phyloP scores from a whole-genome alignment of 805 yeast species.

The Saccharomycopsis sp. region DNA sequence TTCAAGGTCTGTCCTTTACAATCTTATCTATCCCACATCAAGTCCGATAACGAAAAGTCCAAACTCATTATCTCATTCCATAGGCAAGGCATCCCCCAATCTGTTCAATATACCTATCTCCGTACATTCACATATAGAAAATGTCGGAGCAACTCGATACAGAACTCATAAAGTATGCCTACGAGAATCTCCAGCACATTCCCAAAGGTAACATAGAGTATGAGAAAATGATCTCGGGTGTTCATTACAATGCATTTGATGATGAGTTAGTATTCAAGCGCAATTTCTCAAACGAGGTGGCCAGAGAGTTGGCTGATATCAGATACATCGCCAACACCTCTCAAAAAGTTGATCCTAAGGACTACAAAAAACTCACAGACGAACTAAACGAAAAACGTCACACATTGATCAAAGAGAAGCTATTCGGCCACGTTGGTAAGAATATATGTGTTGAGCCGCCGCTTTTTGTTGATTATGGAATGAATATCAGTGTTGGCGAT shows the following conservation, averaged over 20 bases:
- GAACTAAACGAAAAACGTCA: background rate
- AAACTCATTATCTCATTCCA: too few species aligned
- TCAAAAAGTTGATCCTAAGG: conserved; percentile 24
- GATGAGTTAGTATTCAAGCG: conserved; percentile 27
- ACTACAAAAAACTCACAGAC: background rate
- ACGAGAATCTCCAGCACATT: conserved; percentile 29
- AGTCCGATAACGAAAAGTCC: too few species aligned
- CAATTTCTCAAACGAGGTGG: conserved; percentile 25
- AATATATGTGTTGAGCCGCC: conserved; percentile 49
- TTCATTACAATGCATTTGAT: conserved; percentile 35
- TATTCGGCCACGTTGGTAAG: conserved; percentile 45
- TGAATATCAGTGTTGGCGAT: conserved; percentile 51
- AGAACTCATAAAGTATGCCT: conserved; percentile 32
- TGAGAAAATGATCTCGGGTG: conserved; percentile 49
- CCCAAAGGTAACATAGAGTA: conserved; percentile 36
- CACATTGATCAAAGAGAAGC: conserved; percentile 24
- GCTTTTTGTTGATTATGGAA: conserved; percentile 59
- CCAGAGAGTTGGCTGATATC: conserved; percentile 27
- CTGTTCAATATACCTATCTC: background rate
- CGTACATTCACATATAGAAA: background rate
- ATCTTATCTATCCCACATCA: too few species aligned
- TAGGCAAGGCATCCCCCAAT: too few species aligned
- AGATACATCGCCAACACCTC: conserved; percentile 24
- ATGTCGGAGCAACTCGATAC: conserved; percentile 22
- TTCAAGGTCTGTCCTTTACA: too few species aligned